Evolutionary conservation across 73 alveolate species (phyloP), one percentile per base, ranked within the genome.

Genomic region (Paramecium biaurelia): DNA sequence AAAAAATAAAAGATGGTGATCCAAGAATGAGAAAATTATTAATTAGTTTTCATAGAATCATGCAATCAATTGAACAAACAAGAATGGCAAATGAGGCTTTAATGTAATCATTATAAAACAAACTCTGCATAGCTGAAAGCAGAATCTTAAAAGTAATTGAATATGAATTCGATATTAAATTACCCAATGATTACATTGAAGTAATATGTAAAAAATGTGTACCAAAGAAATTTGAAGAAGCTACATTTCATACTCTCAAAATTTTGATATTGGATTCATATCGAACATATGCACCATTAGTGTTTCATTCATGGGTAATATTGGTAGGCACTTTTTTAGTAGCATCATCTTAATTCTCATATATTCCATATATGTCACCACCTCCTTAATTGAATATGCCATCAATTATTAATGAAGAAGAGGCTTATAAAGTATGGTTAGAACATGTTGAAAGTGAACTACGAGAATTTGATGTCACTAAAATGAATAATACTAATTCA

Each of bases 331-430:
- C 90, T 2, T 79, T 79, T 79, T 34, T 79, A 43, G 56, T 79
- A 9, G 90, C 90, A 12, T 58, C 90, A 7, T 79, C 90, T 5
- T 79, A 79, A 45, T 79, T 79, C 23, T 23, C 43, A 20, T 79
- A 79, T 11, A 43, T 5, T 2, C 90, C 90, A 5, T 79, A 79
- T 15, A 79, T 43, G 90, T 41, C 23, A 47, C 90, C 90, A 5
- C 90, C 90, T 23, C 90, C 90, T 23, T 34, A 79, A 45, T 79
- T 79, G 24, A 79, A 79, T 79, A 79, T 79, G 90, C 76, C 90
- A 20, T 12, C 21, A 3, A 23, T 79, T 4, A 24, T 11, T 4
- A 79, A 79, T 23, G 90, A 79, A 43, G 90, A 79, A 18, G 90
- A 79, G 10, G 70, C 76, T 14, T 79, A 79, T 21, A 79, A 34